Conservation (phyloP, 176 grass and related monocot species). For the Eragrostis curvula region DNA sequence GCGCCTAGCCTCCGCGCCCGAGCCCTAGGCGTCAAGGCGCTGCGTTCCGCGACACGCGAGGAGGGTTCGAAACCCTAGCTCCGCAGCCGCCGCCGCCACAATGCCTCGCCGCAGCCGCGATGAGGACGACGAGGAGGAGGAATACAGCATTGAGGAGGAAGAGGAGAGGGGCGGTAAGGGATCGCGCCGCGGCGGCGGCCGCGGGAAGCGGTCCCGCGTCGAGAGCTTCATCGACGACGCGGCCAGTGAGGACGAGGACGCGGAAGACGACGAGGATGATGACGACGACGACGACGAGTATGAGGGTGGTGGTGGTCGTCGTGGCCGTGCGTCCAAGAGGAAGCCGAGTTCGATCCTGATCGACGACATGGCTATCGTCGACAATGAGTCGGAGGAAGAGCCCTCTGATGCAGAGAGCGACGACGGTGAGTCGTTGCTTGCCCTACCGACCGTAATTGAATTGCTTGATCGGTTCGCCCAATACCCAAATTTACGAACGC, state of each 20-base stretch:
- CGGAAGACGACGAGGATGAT: constrained; percentile 48
- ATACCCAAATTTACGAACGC: background rate
- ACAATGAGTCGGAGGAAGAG: constrained; percentile 63
- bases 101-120: constrained; percentile 58
- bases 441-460: background rate
- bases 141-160: constrained; percentile 42
- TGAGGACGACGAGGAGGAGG: constrained; percentile 50
- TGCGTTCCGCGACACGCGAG: background rate
- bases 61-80: constrained; percentile 39
- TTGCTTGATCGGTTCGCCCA: background rate
- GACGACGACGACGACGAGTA: constrained; percentile 39
- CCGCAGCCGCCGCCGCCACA: background rate
- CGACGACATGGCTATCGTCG: constrained; percentile 67
- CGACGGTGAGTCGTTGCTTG: constrained; percentile 48
- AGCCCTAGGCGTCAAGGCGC: background rate
- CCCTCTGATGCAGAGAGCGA: constrained; percentile 49
- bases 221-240: constrained; percentile 70
- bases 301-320: constrained; percentile 13
- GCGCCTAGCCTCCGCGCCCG: background rate
- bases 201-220: constrained; percentile 49
- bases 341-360: constrained; percentile 54
- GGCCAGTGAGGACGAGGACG: constrained; percentile 68
- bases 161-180: constrained; percentile 40
- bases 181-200: constrained; percentile 26
- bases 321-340: constrained; percentile 30